phyloP scores from a whole-genome alignment of 768 basidiomycete genomes.

The Podaxis sp. region DNA sequence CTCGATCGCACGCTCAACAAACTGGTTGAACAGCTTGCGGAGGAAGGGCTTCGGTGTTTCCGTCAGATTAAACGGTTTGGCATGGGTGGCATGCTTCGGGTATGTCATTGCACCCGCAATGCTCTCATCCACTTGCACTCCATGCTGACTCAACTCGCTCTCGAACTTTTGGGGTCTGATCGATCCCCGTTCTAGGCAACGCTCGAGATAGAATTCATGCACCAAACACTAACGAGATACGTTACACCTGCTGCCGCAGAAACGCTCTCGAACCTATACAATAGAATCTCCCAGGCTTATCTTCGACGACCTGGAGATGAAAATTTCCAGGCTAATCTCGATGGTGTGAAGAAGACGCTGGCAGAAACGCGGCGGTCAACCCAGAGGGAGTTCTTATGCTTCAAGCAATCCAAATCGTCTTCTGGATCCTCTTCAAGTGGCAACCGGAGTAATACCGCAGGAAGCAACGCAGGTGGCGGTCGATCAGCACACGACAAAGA shows the following conservation, averaged over 20 bases:
- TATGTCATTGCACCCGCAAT: conserved; percentile 36
- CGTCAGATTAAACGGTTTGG: conserved; percentile 88
- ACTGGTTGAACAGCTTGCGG: conserved; percentile 80
- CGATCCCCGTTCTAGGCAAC: conserved; percentile 65
- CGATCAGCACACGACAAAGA: conserved; percentile 11
- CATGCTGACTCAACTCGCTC: neutral
- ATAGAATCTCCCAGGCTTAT: conserved; percentile 92
- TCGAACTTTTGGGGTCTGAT: neutral
- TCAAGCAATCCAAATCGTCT: conserved; percentile 66
- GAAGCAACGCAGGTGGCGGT: neutral
- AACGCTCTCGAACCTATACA: conserved; percentile 89
- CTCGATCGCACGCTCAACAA: conserved; percentile 80
- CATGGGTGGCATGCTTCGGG: conserved; percentile 98
- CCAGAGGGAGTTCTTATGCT: conserved; percentile 93
- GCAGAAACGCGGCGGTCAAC: conserved; percentile 88
- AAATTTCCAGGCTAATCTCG: conserved; percentile 83
- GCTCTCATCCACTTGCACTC: neutral
- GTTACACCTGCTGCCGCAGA: conserved; percentile 79
- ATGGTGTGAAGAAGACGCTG: conserved; percentile 88
- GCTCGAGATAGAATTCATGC: conserved; percentile 98
- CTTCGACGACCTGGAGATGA: conserved; percentile 80
- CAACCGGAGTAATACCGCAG: conserved; percentile 9
- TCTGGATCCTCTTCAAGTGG: conserved; percentile 16
- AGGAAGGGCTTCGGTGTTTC: conserved; percentile 84
- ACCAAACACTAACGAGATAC: conserved; percentile 90